Evolutionary conservation across 148 eudicot species (phyloP).

Genomic region (Rhododendron simsii): DNA sequence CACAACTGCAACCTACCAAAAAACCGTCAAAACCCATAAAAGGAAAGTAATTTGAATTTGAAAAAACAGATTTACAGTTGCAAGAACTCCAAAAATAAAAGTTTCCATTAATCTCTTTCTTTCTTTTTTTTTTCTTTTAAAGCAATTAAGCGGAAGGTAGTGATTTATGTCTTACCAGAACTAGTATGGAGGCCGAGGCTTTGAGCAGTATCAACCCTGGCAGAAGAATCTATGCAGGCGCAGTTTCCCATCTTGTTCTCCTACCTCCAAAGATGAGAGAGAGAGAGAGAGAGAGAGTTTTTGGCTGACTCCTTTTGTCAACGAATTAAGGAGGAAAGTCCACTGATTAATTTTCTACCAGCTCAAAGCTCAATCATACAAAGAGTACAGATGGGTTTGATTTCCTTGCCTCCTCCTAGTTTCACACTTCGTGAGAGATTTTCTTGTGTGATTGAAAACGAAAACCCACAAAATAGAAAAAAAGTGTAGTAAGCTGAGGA

Average conservation of each 20-base stretch:
- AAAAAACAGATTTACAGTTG: not conserved
- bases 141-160: not conserved
- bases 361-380: not conserved
- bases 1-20: not conserved
- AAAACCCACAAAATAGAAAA: too few species aligned
- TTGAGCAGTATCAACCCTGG: constrained; percentile 63
- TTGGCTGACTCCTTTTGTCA: not conserved
- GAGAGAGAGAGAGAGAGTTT: not conserved
- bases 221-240: constrained; percentile 48
- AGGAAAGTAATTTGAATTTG: not conserved
- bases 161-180: constrained; percentile 38
- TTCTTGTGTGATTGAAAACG: not conserved
- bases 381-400: not conserved
- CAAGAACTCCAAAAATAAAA: not conserved
- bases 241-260: constrained; percentile 68
- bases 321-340: not conserved
- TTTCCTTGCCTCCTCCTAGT: not conserved
- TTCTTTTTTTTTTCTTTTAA: not conserved
- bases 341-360: not conserved
- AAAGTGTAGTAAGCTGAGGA: not conserved
- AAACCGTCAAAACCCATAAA: not conserved
- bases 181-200: constrained; percentile 37
- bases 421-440: not conserved
- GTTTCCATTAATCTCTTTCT: not conserved
- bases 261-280: constrained; percentile 6